Base-by-base conservation (phyloP, 1,284 basidiomycete species). In the Thecaphora thlaspeos region DNA sequence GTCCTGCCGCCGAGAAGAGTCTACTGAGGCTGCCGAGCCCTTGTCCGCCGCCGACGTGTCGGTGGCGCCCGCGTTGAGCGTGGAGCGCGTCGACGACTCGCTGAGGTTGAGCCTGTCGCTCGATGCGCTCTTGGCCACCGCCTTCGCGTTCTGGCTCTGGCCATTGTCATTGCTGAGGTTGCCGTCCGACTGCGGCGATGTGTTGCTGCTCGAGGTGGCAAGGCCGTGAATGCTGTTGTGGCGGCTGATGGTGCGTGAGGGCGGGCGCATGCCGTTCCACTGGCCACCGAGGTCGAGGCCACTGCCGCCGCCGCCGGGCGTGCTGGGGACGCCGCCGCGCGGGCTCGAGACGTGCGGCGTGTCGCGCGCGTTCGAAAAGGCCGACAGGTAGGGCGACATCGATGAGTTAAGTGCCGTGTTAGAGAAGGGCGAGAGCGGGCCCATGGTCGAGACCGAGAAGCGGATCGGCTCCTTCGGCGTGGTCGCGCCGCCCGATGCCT, bases 361-460 rank as follows among this genome's bases (percentile, higher is more conserved):
- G 41, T 76, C 73, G 23, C 73, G 64, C 2, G 73, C 73, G 38
- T 74, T 74, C 18, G 73, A 76, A 24, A 76, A 76, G 14, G 73
- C 72, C n/a, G 65, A 69, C n/a, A 74, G 61, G 18, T 76, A 76
- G 7, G 73, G 73, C 48, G 70, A 72, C 64, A 75, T 75, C 41
- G 62, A 69, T 36, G 69, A 70, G 40, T 55, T 71, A 26, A 76
- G 62, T 4, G 70, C 73, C 26, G 73, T 75, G 48, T 71, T 72
- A 12, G 71, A 73, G 40, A 76, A 76, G 9, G 73, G 72, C 23
- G 72, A 74, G 22, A 75, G 61, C 2, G 72, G 63, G 1, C 73
- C 72, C 0, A 68, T 46, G 12, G 68, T 61, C 2, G 71, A 54
- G 21, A 73, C 61, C 2, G 64, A 60, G 54, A 72, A 75, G 24